phyloP scores from a whole-genome alignment of 73 alveolate genomes.

The Blepharisma japonicum region DNA sequence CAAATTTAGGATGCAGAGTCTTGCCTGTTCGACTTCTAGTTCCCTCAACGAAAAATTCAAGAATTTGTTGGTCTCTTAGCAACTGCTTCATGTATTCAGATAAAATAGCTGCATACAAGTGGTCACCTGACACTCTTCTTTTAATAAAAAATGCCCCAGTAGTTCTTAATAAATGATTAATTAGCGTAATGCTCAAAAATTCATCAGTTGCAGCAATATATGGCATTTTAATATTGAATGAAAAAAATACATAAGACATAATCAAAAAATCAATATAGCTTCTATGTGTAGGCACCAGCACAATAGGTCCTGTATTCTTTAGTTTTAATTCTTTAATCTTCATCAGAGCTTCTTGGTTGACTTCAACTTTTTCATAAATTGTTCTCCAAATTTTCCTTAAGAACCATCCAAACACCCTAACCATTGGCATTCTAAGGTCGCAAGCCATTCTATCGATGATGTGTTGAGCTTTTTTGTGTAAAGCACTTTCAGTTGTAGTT shows the following conservation, averaged over 20 bases:
- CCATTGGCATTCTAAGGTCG: constrained; percentile 40
- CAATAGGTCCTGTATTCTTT: constrained; percentile 59
- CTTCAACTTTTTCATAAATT: constrained; percentile 75
- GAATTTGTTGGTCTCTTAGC: constrained; percentile 51
- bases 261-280: constrained; percentile 83
- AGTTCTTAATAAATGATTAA: constrained; percentile 64
- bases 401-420: constrained; percentile 61
- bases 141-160: constrained; percentile 90
- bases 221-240: constrained; percentile 75
- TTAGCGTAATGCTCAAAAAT: constrained; percentile 66
- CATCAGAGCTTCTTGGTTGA: constrained; percentile 50
- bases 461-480: constrained; percentile 49
- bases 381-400: constrained; percentile 62
- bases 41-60: constrained; percentile 86
- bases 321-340: constrained; percentile 32
- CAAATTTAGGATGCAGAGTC: constrained; percentile 73
- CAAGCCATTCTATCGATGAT: constrained; percentile 64
- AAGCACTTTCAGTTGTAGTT: constrained; percentile 35
- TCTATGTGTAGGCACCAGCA: constrained; percentile 88
- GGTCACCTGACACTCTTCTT: constrained; percentile 71
- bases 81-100: constrained; percentile 71
- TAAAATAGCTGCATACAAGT: constrained; percentile 72
- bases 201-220: constrained; percentile 93
- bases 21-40: constrained; percentile 83
- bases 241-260: constrained; percentile 72